These are phyloP conservation scores for Metschnikowia borealis DNA, from an alignment of 805 yeast species.

Conservation along the genomic window DNA sequence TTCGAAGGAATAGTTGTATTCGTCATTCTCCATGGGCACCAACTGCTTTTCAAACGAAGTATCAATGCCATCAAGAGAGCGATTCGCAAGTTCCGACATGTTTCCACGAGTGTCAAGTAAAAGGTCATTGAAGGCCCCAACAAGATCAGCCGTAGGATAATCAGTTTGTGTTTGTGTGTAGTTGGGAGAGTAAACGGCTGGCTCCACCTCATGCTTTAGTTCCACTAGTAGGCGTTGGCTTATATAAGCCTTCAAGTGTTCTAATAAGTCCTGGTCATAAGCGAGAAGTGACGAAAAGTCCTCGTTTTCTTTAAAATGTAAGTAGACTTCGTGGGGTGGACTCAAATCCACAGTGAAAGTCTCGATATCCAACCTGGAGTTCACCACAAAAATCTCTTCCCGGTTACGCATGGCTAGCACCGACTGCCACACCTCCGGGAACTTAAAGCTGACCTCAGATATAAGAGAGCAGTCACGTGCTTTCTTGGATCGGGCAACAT, in stretches of 20 bases:
- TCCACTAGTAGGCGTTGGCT: constrained; percentile 16
- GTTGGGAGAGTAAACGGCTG: constrained; percentile 1
- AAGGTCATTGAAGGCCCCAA: not conserved
- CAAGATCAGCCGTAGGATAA: not conserved
- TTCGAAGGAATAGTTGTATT: constrained; percentile 12
- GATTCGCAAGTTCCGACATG: constrained; percentile 6
- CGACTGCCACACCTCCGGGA: constrained; percentile 15
- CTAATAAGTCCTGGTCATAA: constrained; percentile 25
- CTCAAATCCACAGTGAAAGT: constrained; percentile 20
- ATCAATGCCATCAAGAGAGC: constrained; percentile 11
- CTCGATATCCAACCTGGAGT: constrained; percentile 22
- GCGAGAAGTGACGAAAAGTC: constrained; percentile 25
- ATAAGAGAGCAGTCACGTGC: constrained; percentile 1
- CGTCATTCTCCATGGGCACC: constrained; percentile 11
- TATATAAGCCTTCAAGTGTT: constrained; percentile 27
- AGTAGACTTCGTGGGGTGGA: constrained; percentile 13
- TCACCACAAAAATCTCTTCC: constrained; percentile 34
- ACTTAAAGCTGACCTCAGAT: constrained; percentile 2
- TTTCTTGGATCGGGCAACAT: constrained; percentile 24
- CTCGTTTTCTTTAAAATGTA: constrained; percentile 31
- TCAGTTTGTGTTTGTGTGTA: not conserved
- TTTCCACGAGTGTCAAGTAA: not conserved
- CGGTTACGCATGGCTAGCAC: constrained; percentile 10
- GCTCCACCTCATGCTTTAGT: constrained; percentile 10
- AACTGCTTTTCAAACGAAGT: constrained; percentile 12